Evolutionary conservation across 176 grass and related monocot species (phyloP).

Genomic region (Oryza rufipogon): DNA sequence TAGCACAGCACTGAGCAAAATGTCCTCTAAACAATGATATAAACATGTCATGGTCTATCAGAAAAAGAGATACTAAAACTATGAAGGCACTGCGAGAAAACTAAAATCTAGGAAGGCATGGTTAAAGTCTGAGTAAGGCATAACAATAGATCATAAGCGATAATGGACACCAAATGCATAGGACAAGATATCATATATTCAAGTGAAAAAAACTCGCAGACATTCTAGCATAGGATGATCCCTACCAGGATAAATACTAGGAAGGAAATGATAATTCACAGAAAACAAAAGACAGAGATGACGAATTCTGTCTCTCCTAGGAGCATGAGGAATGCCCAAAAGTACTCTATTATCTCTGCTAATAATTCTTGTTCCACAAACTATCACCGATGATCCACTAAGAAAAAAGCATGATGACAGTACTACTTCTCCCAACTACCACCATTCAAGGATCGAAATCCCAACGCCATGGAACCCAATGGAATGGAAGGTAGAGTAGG

Average conservation of each 20-base stretch:
- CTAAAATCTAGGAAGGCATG: background rate
- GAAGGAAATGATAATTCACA: background rate
- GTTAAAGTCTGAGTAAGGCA: background rate
- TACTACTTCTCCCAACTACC: too few relatives aligned
- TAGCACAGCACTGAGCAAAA: slow-evolving; percentile 15
- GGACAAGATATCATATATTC: background rate
- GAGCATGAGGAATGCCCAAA: background rate
- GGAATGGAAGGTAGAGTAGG: background rate
- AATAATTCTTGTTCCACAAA: background rate
- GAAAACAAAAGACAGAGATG: background rate
- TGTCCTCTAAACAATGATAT: background rate
- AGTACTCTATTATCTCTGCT: background rate
- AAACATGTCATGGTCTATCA: slow-evolving; percentile 8
- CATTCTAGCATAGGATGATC: background rate
- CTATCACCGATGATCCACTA: too few relatives aligned
- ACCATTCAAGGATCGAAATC: background rate
- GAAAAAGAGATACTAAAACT: background rate
- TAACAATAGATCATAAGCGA: background rate
- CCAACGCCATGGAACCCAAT: background rate
- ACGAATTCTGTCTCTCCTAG: too few relatives aligned
- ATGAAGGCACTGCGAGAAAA: background rate
- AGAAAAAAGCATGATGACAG: background rate
- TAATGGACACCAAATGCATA: background rate
- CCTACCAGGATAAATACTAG: background rate
- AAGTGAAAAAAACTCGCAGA: background rate